A percentile compares a stretch with the other conserved stretches of the same genome.
Conservation (phyloP, 768 basidiomycete genomes). For the Favolaschia claudopus region DNA sequence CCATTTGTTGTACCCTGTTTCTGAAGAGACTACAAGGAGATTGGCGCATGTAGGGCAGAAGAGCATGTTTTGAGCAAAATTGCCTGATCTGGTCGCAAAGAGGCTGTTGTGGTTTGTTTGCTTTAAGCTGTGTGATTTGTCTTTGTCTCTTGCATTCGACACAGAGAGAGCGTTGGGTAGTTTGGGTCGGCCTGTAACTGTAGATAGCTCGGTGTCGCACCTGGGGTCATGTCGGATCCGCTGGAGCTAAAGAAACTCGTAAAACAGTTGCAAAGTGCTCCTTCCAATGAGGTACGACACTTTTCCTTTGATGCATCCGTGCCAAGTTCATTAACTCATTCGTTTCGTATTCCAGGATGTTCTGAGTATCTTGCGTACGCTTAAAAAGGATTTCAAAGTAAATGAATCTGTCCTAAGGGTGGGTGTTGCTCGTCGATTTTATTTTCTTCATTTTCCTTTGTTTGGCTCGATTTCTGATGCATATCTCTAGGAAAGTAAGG, state of each 20-base stretch:
- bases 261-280: slow-evolving; percentile 75
- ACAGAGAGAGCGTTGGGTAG: slow-evolving; percentile 14
- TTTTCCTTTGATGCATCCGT: slow-evolving; percentile 44
- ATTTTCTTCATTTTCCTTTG: slow-evolving; percentile 31
- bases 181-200: slow-evolving; percentile 36
- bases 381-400: slow-evolving; percentile 74
- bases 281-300: slow-evolving; percentile 61
- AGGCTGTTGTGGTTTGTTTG: not conserved
- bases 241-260: slow-evolving; percentile 82
- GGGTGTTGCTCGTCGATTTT: slow-evolving; percentile 51
- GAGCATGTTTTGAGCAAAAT: slow-evolving; percentile 59
- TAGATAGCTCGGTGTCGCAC: slow-evolving; percentile 39
- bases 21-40: slow-evolving; percentile 77
- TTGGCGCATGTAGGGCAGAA: slow-evolving; percentile 97
- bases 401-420: slow-evolving; percentile 81
- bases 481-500: slow-evolving; percentile 81
- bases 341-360: slow-evolving; percentile 60
- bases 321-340: slow-evolving; percentile 44
- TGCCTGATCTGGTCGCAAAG: not conserved
- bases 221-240: slow-evolving; percentile 53
- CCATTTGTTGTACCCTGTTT: slow-evolving; percentile 90
- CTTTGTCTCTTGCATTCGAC: slow-evolving; percentile 10
- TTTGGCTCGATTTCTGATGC: slow-evolving; percentile 29
- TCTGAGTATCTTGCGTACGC: slow-evolving; percentile 60
- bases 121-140: not conserved